These are phyloP conservation scores for Elymus sibiricus DNA, from an alignment of 176 grass and related monocot genomes.

Conservation along the genomic window DNA sequence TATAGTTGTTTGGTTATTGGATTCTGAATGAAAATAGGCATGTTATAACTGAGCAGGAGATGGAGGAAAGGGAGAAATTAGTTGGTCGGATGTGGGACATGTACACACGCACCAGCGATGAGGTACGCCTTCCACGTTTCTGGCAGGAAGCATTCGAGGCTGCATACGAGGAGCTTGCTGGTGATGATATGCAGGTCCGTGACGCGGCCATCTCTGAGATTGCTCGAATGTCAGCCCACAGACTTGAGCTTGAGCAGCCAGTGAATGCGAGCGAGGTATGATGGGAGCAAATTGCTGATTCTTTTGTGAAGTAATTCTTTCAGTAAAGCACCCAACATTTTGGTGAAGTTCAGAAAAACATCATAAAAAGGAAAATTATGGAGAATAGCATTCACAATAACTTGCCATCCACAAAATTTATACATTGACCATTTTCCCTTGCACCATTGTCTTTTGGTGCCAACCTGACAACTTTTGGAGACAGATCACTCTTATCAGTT, in stretches of 20 bases:
- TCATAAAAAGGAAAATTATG: not conserved
- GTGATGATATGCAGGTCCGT: constrained; percentile 50
- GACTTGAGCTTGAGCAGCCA: constrained; percentile 60
- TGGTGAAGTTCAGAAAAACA: not conserved
- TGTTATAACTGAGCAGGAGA: constrained; percentile 44
- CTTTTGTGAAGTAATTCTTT: not conserved
- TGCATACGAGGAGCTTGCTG: constrained; percentile 80
- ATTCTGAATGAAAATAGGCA: not conserved
- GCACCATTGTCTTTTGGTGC: not conserved
- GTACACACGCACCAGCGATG: constrained; percentile 63
- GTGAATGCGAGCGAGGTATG: constrained; percentile 28
- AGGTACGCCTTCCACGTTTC: constrained; percentile 60
- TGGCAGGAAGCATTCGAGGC: constrained; percentile 91
- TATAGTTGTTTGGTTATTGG: not conserved
- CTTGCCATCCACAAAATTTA: not conserved
- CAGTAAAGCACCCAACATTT: not conserved
- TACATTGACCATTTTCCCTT: not conserved
- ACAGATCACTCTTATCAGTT: not conserved
- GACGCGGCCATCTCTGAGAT: constrained; percentile 73
- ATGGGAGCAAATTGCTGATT: not conserved
- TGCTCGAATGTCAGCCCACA: constrained; percentile 69
- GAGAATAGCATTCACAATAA: not conserved
- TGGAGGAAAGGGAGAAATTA: constrained; percentile 91
- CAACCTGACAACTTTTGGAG: not conserved
- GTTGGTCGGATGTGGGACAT: constrained; percentile 88